Evolutionary conservation across 2,329 filamentous ascomycete species (phyloP), one percentile per base, ranked within the genome.

Genomic region (Colletotrichum camelliae): DNA sequence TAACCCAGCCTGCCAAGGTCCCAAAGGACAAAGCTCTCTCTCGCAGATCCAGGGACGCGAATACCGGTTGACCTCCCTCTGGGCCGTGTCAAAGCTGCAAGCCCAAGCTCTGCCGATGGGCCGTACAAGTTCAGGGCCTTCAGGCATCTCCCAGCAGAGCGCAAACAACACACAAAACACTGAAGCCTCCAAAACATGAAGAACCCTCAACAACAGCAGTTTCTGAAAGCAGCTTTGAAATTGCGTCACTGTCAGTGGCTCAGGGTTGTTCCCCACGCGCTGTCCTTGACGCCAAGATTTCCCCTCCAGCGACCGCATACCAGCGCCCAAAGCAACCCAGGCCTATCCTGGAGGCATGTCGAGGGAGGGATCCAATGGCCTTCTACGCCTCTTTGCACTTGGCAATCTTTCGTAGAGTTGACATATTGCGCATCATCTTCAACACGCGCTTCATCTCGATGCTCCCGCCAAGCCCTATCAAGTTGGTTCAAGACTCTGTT

Each of bases 221-320:
- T 4, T 39, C 69, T 48, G 73, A 39, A 75, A 73, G 24, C 73
- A 64, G 62, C 43, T 29, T 33, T 31, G 10, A 43, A 27, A 37
- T 73, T 68, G 70, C 73, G 70, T 75, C 70, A 75, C 29, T 29
- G 1, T 21, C 10, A 35, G 65, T 75, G 64, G 70, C 73, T 73
- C 65, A 60, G 29, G 29, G 57, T 39, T 74, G 35, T 37, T 29
- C 57, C 69, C 39, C 35, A 65, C 64, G 70, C 35, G 48, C 21
- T 29, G 18, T 62, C n/a, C 33, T 43, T 61, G 21, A 18, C 39
- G 52, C 70, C 70, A 68, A 73, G 70, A 29, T 29, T 62, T 37
- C 55, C 62, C 55, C 55, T 52, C 61, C 39, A 58, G 68, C 55
- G 24, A n/a, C 39, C 24, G 60, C 52, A 37, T 52, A 55, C 35